Conservation (phyloP, 345 rosid genomes). For the Citrus trifoliata region DNA sequence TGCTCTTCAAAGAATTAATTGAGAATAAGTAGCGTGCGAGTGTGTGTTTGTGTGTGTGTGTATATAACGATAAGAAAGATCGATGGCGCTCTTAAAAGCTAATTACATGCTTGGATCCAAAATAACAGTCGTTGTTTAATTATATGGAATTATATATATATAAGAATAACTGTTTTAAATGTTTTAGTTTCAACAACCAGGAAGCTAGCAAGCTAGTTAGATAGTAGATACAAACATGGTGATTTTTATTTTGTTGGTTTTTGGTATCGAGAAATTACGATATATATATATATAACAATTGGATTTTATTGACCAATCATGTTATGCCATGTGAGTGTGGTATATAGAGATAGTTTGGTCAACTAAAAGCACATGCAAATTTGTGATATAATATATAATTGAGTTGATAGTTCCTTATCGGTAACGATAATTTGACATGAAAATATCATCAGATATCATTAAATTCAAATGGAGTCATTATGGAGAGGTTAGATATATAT, state of each 20-base stretch:
- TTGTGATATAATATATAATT: too few species aligned
- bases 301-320: constrained; percentile 10
- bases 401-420: background rate
- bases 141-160: background rate
- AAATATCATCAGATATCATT: background rate
- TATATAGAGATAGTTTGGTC: background rate
- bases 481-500: background rate
- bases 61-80: background rate
- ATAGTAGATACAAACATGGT: background rate
- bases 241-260: background rate
- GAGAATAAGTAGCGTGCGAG: too few species aligned
- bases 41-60: too few species aligned
- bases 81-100: background rate
- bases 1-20: background rate
- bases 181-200: background rate
- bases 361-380: constrained; percentile 5
- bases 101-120: background rate
- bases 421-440: background rate
- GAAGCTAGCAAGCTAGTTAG: background rate
- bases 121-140: background rate
- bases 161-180: background rate
- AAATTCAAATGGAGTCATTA: background rate
- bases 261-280: background rate
- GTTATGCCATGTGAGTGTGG: constrained; percentile 25
- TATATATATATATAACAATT: background rate